Evolutionary conservation across 495 filamentous ascomycete genomes (phyloP).

Genomic region (Neurospora sp.): DNA sequence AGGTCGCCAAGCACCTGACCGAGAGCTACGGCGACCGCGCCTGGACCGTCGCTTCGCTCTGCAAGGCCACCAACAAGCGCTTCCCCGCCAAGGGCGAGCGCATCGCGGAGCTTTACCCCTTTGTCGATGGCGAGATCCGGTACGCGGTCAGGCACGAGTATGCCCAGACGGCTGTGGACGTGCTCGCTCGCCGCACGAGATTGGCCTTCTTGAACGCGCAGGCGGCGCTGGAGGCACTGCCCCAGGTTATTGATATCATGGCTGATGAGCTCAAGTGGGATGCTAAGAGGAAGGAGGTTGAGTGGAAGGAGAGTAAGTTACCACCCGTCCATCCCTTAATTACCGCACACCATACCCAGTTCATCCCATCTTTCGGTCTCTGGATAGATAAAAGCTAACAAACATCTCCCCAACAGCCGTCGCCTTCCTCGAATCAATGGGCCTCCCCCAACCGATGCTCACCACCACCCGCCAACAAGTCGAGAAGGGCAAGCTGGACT

Average conservation of each 20-base stretch:
- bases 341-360: too few species aligned
- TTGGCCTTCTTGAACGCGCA: slow-evolving; percentile 94
- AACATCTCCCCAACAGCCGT: slow-evolving; percentile 34
- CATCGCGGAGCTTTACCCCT: slow-evolving; percentile 77
- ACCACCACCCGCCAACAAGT: slow-evolving; percentile 64
- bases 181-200: slow-evolving; percentile 77
- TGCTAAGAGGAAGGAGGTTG: slow-evolving; percentile 57
- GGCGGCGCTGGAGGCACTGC: slow-evolving; percentile 84
- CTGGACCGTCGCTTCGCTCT: slow-evolving; percentile 87
- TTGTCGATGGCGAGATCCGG: slow-evolving; percentile 90
- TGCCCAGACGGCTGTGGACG: slow-evolving; percentile 87
- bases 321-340: too few species aligned
- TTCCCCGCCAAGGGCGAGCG: slow-evolving; percentile 85
- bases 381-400: too few species aligned
- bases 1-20: slow-evolving; percentile 85
- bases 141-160: slow-evolving; percentile 89
- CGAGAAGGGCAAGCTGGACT: slow-evolving; percentile 63
- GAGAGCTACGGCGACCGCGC: slow-evolving; percentile 89
- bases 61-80: slow-evolving; percentile 66
- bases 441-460: slow-evolving; percentile 68
- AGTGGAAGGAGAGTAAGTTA: slow-evolving; percentile 73
- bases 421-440: slow-evolving; percentile 73
- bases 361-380: too few species aligned
- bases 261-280: slow-evolving; percentile 79
- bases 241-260: slow-evolving; percentile 89